phyloP scores from a whole-genome alignment of 768 basidiomycete genomes.

The Sporobolomyces pararoseus region DNA sequence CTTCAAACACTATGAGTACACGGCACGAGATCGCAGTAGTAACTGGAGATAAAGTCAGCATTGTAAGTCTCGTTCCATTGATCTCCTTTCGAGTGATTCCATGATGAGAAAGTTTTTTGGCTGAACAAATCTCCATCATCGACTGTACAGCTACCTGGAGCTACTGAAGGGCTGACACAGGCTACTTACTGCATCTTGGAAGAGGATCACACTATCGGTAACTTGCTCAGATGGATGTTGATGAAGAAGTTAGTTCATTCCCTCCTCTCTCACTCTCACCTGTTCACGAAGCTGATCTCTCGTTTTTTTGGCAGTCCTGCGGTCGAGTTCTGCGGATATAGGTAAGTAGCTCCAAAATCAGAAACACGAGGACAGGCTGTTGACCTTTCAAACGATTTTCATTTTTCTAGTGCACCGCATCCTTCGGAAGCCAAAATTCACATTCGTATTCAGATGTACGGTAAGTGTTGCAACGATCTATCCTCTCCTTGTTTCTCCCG shows the following conservation, averaged over 20 bases:
- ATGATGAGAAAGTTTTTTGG: background rate
- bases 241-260: conserved; percentile 83
- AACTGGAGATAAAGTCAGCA: conserved; percentile 29
- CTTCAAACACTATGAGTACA: conserved; percentile 6
- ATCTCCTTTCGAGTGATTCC: background rate
- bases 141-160: conserved; percentile 68
- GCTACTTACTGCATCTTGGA: conserved; percentile 89
- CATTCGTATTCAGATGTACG: conserved; percentile 98
- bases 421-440: conserved; percentile 96
- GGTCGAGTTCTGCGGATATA: conserved; percentile 98
- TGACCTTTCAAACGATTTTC: background rate
- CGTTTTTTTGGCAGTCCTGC: conserved; percentile 63
- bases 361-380: background rate
- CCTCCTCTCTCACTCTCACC: conserved; percentile 6
- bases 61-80: conserved; percentile 8
- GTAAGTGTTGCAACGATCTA: conserved; percentile 57
- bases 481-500: too few relatives aligned
- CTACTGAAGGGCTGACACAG: conserved; percentile 72
- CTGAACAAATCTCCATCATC: background rate
- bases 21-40: conserved; percentile 29
- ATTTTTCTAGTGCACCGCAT: conserved; percentile 68
- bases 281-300: conserved; percentile 14
- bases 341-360: conserved; percentile 58
- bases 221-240: conserved; percentile 91
- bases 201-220: conserved; percentile 94